Base-by-base conservation (phyloP, 495 filamentous ascomycete genomes). In the Penicillium odoratum region DNA sequence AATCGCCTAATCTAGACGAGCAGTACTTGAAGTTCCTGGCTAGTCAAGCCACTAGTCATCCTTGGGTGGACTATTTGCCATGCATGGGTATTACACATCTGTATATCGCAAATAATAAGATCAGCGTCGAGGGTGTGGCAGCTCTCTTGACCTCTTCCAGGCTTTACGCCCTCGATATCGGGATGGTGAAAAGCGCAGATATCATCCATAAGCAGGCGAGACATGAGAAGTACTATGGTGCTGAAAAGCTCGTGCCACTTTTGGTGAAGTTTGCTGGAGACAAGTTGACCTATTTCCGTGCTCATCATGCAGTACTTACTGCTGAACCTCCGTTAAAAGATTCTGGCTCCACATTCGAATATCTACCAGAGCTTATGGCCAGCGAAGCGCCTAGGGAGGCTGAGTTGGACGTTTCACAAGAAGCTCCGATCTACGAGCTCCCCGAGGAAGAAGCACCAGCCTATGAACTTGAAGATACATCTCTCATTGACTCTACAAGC, bases 41-140 rank as follows among this genome's bases (percentile, higher is more conserved):
- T 0, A 71, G 67, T n/a, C 76, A 77, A 6, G 69, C 79, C 30
- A 71, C 81, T 28, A 77, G 73, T 18, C 74, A 81, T 38, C 73
- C 80, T 34, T 78, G 81, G 59, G 75, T 84, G 33, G 82, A 85
- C 48, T 77, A 81, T 55, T 59, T 82, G 7, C 68, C 78, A n/a
- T 65, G 76, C 59, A 65, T 67, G 5, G 84, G 84, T 4, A 78
- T 87, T 31, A 86, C 83, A 0, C 84, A 87, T 67, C 73, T 87
- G 7, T 83, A 82, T 62, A 78, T 86, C 21, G 72, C 83, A 28
- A 72, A 83, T 36, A 89, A 89, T 56, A 72, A 71, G 8, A 72
- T 89, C 38, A 83, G 80, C 15, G 78, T 83, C 1, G 81, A 84
- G 62, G 84, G 82, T 11, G 69, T 81, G 13, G 80, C 80, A 7